phyloP scores from a whole-genome alignment of 305 asterid genomes.

The Withania somnifera region DNA sequence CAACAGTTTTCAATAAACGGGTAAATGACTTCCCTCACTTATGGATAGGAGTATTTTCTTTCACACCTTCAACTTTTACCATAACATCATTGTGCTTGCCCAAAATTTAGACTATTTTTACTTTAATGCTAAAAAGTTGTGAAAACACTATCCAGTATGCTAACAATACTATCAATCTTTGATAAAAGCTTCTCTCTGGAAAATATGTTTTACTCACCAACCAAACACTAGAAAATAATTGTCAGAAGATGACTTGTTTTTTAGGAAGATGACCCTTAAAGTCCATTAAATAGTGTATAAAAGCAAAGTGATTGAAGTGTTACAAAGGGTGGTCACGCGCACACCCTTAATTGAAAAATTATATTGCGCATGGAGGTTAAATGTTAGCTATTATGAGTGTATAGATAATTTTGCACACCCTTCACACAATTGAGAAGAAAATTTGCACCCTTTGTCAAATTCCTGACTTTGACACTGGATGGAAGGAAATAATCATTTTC shows the following conservation, averaged over 20 bases:
- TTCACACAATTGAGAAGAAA: too few relatives aligned
- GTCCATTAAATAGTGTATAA: not conserved
- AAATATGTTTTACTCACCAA: not conserved
- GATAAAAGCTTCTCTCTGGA: not conserved
- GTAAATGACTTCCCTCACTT: not conserved
- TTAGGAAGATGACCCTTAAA: not conserved
- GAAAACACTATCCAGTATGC: not conserved
- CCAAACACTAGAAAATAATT: not conserved
- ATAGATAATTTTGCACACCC: too few relatives aligned
- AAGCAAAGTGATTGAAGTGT: not conserved
- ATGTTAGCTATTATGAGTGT: too few relatives aligned
- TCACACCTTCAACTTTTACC: not conserved
- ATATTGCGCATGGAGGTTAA: too few relatives aligned
- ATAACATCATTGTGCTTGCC: not conserved
- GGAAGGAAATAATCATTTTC: not conserved
- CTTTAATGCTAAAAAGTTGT: not conserved
- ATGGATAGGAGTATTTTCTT: not conserved
- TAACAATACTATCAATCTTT: not conserved
- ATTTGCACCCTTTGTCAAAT: too few relatives aligned
- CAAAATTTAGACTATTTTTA: not conserved
- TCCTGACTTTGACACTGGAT: too few relatives aligned
- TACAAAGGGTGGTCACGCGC: too few relatives aligned
- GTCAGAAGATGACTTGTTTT: not conserved
- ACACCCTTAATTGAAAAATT: too few relatives aligned
- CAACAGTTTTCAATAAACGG: not conserved